Evolutionary conservation across 805 yeast genomes (phyloP).

Genomic region (Naumovozyma dairenensis): DNA sequence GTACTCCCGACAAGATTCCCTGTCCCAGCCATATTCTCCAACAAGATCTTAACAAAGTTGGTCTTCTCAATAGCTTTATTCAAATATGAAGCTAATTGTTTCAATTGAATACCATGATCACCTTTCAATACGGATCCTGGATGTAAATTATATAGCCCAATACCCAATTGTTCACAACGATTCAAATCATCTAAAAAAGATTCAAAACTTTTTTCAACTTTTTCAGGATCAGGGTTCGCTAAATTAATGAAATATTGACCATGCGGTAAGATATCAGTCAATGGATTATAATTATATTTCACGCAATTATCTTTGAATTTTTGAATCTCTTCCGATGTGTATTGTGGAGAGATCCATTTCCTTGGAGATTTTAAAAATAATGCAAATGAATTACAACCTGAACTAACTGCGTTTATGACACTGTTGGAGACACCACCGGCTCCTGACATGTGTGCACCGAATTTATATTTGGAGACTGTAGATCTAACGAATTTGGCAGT

Average conservation of each 20-base stretch:
- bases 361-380: conserved; percentile 83
- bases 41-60: conserved; percentile 68
- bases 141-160: conserved; percentile 85
- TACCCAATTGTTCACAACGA: conserved; percentile 75
- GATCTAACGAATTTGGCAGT: conserved; percentile 36
- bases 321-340: conserved; percentile 53
- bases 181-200: conserved; percentile 78
- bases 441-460: conserved; percentile 84
- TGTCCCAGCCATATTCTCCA: conserved; percentile 98
- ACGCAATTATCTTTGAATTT: conserved; percentile 58
- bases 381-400: conserved; percentile 72
- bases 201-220: conserved; percentile 62
- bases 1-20: conserved; percentile 82
- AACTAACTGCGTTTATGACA: conserved; percentile 44
- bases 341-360: conserved; percentile 80
- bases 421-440: conserved; percentile 73
- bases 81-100: conserved; percentile 64
- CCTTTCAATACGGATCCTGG: conserved; percentile 82
- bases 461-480: conserved; percentile 41
- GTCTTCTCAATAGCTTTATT: conserved; percentile 73
- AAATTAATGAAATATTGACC: conserved; percentile 90
- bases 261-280: conserved; percentile 81
- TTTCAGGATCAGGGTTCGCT: conserved; percentile 81
- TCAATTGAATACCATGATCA: conserved; percentile 55
- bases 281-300: conserved; percentile 56